Evolutionary conservation across 345 rosid species (phyloP).

Genomic region (Ailanthus altissimus): DNA sequence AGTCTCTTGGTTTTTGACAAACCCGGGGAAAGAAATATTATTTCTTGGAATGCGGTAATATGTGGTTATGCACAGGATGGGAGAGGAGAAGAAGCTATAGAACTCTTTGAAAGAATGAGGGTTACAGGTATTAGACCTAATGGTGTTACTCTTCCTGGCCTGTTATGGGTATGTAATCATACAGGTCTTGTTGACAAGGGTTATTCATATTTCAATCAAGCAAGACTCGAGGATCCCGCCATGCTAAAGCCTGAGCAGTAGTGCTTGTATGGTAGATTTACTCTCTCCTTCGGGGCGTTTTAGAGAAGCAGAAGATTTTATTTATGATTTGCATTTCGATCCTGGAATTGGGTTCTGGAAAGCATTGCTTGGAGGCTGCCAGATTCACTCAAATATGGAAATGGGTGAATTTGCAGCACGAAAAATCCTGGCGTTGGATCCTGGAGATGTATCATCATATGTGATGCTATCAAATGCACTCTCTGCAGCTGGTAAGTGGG

Average conservation of each 20-base stretch:
- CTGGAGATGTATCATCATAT: conserved; percentile 73
- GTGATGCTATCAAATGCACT: conserved; percentile 82
- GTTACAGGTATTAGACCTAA: conserved; percentile 52
- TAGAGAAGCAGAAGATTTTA: conserved; percentile 55
- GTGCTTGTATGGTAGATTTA: conserved; percentile 84
- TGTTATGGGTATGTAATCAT: conserved; percentile 47
- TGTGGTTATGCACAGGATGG: conserved; percentile 88
- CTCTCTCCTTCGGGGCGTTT: conserved; percentile 66
- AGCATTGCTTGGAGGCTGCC: conserved; percentile 85
- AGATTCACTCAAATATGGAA: conserved; percentile 58
- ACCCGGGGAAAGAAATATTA: conserved; percentile 40
- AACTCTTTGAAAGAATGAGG: conserved; percentile 38
- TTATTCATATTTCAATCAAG: conserved; percentile 55
- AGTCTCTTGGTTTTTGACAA: conserved; percentile 53
- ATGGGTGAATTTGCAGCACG: conserved; percentile 54
- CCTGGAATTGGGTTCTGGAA: conserved; percentile 93
- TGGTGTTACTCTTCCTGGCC: conserved; percentile 62
- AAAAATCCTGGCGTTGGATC: conserved; percentile 65
- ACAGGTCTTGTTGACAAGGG: conserved; percentile 43
- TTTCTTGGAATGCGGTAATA: conserved; percentile 78
- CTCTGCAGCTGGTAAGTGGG: conserved; percentile 69
- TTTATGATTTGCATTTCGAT: conserved; percentile 46
- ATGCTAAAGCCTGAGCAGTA: conserved; percentile 63
- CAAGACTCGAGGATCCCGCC: conserved; percentile 35
- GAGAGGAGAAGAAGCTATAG: conserved; percentile 69